A percentile compares a stretch with the other conserved stretches of the same genome.
These are phyloP conservation scores for Naganishia kalamii DNA, from an alignment of 768 basidiomycete species.

Conservation along the genomic window DNA sequence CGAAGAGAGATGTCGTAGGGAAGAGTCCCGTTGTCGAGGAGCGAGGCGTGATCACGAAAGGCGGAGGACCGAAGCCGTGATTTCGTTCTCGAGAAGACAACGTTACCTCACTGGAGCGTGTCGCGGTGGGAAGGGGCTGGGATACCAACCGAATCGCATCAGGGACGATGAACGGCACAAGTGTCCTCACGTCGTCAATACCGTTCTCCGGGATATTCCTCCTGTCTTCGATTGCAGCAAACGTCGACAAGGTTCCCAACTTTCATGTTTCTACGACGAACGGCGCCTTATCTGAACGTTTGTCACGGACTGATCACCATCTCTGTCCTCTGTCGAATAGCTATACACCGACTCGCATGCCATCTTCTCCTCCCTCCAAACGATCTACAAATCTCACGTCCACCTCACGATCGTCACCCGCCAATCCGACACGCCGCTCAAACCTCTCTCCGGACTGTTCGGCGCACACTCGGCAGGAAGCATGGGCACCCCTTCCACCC, in stretches of 20 bases:
- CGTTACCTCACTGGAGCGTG: too few species aligned
- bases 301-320: not conserved
- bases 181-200: too few species aligned
- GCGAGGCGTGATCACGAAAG: not conserved
- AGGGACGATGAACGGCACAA: too few species aligned
- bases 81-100: too few species aligned
- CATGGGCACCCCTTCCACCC: not conserved
- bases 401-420: not conserved
- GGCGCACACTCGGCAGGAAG: not conserved
- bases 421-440: not conserved
- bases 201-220: too few species aligned
- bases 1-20: too few species aligned
- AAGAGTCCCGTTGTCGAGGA: too few species aligned
- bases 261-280: not conserved
- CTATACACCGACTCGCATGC: constrained; percentile 21
- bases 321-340: constrained; percentile 2
- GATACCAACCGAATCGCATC: too few species aligned
- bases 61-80: too few species aligned
- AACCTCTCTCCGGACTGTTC: not conserved
- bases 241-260: too few species aligned
- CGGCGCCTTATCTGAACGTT: not conserved
- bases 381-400: constrained; percentile 15
- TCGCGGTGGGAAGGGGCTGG: too few species aligned
- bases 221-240: too few species aligned
- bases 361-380: constrained; percentile 22